Base-by-base conservation (phyloP, 192 early-diverging fungal species). In the Fimicolochytrium jonesii region DNA sequence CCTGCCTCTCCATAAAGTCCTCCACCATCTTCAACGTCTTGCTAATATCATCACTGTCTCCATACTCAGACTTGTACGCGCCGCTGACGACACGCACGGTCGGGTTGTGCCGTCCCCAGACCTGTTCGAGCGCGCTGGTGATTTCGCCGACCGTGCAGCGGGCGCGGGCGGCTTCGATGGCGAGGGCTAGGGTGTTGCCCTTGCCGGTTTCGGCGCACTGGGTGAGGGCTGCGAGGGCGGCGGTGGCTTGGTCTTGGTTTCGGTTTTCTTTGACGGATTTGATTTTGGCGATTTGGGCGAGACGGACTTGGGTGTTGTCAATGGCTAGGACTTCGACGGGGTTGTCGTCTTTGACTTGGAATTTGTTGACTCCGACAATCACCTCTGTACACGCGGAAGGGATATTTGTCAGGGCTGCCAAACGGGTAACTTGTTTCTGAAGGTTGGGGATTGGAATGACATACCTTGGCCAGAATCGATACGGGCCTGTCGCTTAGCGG, bases 311-410 rank as follows among this genome's bases (percentile, higher is more conserved):
- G 6, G 82, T 80, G 68, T 93, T 93, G 59, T 93, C 92, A 43
- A 93, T 93, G 9, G 87, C 77, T 35, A 86, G 76, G 15, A 90
- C 87, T n/a, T 87, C 87, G 45, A 86, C 75, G 10, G 47, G 58
- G 48, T 78, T 80, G 54, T 90, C 91, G 31, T 81, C 82, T 20
- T 69, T 66, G 17, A 62, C 42, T 22, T 55, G 22, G 74, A 89
- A 93, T 77, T 93, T 93, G 78, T 93, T 93, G 36, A 93, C 92
- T 62, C 92, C 92, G 26, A 93, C 90, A 68, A 93, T 92, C 22
- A 82, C 77, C 58, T 90, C 87, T 88, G 69, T n/a, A 64, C n/a
- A n/a, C n/a, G n/a, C n/a, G n/a, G n/a, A n/a, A n/a, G n/a, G n/a
- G n/a, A n/a, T n/a, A n/a, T n/a, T n/a, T n/a, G n/a, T n/a, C n/a